Evolutionary conservation across 106 monocot genomes (phyloP), one percentile per base, ranked within the genome.

Genomic region (Allium cepa): DNA sequence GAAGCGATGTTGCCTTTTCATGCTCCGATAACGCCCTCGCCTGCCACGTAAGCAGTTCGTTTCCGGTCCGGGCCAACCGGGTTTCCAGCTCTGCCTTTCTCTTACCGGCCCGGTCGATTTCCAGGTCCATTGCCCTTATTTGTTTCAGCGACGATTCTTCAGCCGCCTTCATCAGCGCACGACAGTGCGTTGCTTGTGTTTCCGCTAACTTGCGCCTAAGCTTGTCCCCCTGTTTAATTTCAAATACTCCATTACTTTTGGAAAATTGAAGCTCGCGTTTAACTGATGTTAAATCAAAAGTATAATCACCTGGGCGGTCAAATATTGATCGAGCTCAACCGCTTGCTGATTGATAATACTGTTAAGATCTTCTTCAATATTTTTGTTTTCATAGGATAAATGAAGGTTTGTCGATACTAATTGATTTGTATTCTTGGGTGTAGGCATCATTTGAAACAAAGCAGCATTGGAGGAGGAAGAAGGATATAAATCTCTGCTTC

Each of bases 11-110:
- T 9, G 81, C 93, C 14, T 80, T 58, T 17, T 81, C 80, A 52
- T 99, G 85, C 17, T 93, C 79, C 7, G 84, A 78, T 53, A 82
- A 59, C 11, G 99, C 99, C 69, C 81, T 90, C 11, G 85, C 73
- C 71, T 99, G 93, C 92, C 93, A 87, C 46, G 90, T 76, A 65
- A 73, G 71, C 56, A 73, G 59, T 71, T 99, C 93, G 12, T 84
- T 60, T 8, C 76, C 53, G 11, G 93, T 79, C 27, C 74, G 70
- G 10, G 73, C 70, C 26, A 93, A 69, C 7, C 83, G 80, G 52
- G 76, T 72, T 73, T 93, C 93, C 60, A 99, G 79, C 73, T 99
- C 90, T 58, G 83, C 78, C 58, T 60, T 46, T 9, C 75, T 80
- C 6, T 79, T 82, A 9, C 63, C 65, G 7, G 85, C 90, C 28